These are phyloP conservation scores for Lasiosphaeria miniovina DNA, from an alignment of 495 filamentous ascomycete species.

Conservation along the genomic window DNA sequence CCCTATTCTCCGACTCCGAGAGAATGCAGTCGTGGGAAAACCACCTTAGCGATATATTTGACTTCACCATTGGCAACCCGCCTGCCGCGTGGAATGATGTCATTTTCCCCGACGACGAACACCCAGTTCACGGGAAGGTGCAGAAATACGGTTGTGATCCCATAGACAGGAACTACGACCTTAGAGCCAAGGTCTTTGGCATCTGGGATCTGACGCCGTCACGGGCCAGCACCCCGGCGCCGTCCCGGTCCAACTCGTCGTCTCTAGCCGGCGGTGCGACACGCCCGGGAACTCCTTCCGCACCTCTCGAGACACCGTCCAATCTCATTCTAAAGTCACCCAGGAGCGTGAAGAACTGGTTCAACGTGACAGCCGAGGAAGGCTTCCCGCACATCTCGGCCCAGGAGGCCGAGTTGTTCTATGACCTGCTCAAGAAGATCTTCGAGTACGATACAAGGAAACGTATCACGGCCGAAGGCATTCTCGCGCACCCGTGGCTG, in stretches of 20 bases:
- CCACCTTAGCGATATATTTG: neutral
- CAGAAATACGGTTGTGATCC: neutral
- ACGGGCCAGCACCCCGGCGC: neutral
- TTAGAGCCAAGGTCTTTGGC: neutral
- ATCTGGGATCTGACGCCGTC: neutral
- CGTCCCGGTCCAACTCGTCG: neutral
- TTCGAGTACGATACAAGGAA: neutral
- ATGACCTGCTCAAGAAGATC: neutral
- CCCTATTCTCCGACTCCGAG: neutral
- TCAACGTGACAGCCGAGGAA: neutral
- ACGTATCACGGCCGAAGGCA: neutral
- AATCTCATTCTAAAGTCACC: neutral
- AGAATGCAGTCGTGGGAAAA: neutral
- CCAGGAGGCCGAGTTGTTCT: neutral
- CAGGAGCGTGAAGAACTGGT: neutral
- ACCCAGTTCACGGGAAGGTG: neutral
- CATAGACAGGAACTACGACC: neutral
- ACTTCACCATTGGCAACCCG: neutral
- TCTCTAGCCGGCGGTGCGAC: too few relatives aligned
- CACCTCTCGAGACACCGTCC: neutral
- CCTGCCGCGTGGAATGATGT: neutral
- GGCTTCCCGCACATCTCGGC: neutral
- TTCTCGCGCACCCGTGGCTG: neutral
- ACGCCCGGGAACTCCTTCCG: too few relatives aligned
- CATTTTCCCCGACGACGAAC: neutral